Evolutionary conservation across 2,329 filamentous ascomycete genomes (phyloP).

Genomic region (Calycina herbarum): DNA sequence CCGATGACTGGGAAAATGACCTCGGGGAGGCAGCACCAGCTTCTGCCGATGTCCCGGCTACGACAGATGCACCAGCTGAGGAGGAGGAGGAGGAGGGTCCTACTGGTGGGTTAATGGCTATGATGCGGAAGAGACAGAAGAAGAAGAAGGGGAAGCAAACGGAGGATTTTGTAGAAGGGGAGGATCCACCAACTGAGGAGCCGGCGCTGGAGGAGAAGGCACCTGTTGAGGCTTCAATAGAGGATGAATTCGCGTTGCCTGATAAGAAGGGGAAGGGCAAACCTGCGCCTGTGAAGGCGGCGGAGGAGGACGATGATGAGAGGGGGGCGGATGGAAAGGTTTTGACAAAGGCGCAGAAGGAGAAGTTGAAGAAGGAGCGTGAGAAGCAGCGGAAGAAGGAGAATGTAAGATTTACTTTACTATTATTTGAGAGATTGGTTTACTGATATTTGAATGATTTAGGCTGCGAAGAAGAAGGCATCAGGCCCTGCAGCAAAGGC

Average conservation of each 20-base stretch:
- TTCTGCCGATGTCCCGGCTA: slow-evolving; percentile 45
- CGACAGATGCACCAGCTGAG: slow-evolving; percentile 47
- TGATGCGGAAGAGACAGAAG: slow-evolving; percentile 81
- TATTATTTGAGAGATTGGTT: background rate
- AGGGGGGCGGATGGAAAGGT: slow-evolving; percentile 63
- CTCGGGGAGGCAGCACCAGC: slow-evolving; percentile 73
- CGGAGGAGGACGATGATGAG: slow-evolving; percentile 48
- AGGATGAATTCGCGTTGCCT: slow-evolving; percentile 82
- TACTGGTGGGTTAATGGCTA: slow-evolving; percentile 69
- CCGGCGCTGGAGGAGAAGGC: slow-evolving; percentile 60
- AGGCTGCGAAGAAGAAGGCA: slow-evolving; percentile 85
- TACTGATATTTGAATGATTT: slow-evolving; percentile 13
- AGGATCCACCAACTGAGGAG: slow-evolving; percentile 50
- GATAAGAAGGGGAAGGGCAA: slow-evolving; percentile 69
- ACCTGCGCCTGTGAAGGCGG: slow-evolving; percentile 46
- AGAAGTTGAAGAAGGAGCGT: slow-evolving; percentile 95
- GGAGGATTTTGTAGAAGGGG: slow-evolving; percentile 77
- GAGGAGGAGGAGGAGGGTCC: slow-evolving; percentile 52
- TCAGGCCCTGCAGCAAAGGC: slow-evolving; percentile 53
- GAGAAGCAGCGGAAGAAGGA: slow-evolving; percentile 99
- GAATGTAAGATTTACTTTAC: slow-evolving; percentile 59
- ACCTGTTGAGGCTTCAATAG: slow-evolving; percentile 76
- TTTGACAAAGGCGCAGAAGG: slow-evolving; percentile 97
- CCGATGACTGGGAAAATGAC: slow-evolving; percentile 94
- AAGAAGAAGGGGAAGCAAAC: slow-evolving; percentile 61